Evolutionary conservation across 2,329 filamentous ascomycete genomes (phyloP), one percentile per base, ranked within the genome.

Genomic region (Aaosphaeria arxii): DNA sequence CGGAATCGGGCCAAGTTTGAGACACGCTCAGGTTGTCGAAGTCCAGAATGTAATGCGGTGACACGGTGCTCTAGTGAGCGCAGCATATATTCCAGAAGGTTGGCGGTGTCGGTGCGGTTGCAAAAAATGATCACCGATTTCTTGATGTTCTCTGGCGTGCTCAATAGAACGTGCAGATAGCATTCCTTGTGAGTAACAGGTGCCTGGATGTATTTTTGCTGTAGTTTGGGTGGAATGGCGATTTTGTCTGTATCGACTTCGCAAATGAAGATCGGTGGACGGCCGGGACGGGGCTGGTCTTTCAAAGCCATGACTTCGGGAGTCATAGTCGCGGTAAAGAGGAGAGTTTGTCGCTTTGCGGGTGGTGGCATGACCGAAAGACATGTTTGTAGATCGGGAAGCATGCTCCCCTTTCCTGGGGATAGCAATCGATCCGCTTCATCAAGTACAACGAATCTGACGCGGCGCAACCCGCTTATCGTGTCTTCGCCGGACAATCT

Each of bases 261-360:
- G 62, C 89, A 95, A 41, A 97, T 83, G 70, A 92, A 96, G 35
- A 95, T 85, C 1, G 89, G 86, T 44, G 83, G 84, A 52, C 88
- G 87, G 45, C 83, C 84, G 1, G 83, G 78, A 40, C 84, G 79
- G 6, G 89, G 86, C 74, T 89, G 82, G 49, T 87, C 82, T 70
- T 95, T 94, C 50, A 97, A 74, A 2, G 89, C 89, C 43, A 89
- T 84, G 4, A 99, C 91, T 74, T 97, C 92, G 3, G 89, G 85
- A 0, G 94, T 97, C 40, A 99, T 85, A 1, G 94, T 99, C 11
- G 94, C 94, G 6, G 94, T 99, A 74, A 99, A 99, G 3, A 99
- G 82, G 11, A 95, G 82, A 0, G 92, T 99, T 70, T 99, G 91
- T n/a, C 94, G 83, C 63, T 89, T 78, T 1, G 80, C 74, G 4